These are phyloP conservation scores for Cordyceps farinosa DNA, from an alignment of 2,329 filamentous ascomycete genomes.

Conservation along the genomic window DNA sequence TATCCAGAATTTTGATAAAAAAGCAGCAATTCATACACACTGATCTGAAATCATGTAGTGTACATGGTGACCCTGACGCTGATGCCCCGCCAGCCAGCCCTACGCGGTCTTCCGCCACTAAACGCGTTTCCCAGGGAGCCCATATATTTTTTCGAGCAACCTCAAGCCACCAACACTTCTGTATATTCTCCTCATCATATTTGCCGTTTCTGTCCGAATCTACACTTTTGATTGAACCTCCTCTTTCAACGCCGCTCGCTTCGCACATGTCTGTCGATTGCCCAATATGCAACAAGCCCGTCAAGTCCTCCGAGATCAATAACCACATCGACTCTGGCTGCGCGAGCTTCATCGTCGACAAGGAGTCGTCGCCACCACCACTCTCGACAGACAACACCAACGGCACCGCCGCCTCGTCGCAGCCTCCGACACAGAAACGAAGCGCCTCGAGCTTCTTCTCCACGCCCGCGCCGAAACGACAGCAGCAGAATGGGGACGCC, in stretches of 20 bases:
- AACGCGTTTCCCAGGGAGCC: conserved; percentile 4
- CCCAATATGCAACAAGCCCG: conserved; percentile 73
- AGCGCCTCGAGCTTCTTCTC: conserved; percentile 59
- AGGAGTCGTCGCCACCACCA: conserved; percentile 27
- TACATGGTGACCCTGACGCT: not conserved
- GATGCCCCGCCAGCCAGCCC: not conserved
- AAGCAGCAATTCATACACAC: not conserved
- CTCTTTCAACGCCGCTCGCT: not conserved
- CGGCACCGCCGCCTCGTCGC: conserved; percentile 26
- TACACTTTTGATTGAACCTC: too few species aligned
- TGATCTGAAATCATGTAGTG: not conserved
- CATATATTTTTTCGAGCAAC: conserved; percentile 4
- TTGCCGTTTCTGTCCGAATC: not conserved
- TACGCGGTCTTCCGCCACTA: conserved; percentile 8
- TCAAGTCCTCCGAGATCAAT: conserved; percentile 76
- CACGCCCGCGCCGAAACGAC: conserved; percentile 56
- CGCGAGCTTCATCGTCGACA: conserved; percentile 60
- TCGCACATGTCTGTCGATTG: conserved; percentile 59
- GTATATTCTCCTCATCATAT: not conserved
- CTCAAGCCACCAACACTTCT: not conserved
- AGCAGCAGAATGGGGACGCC: conserved; percentile 40
- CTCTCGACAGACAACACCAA: conserved; percentile 26
- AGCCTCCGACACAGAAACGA: conserved; percentile 46
- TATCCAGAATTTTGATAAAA: not conserved
- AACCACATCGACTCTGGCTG: conserved; percentile 86